Percentiles rank a stretch among this genome's conserved stretches.
phyloP scores from a whole-genome alignment of 2,329 filamentous ascomycete species.

The Ophiocordyceps polyrhachis-furcata region DNA sequence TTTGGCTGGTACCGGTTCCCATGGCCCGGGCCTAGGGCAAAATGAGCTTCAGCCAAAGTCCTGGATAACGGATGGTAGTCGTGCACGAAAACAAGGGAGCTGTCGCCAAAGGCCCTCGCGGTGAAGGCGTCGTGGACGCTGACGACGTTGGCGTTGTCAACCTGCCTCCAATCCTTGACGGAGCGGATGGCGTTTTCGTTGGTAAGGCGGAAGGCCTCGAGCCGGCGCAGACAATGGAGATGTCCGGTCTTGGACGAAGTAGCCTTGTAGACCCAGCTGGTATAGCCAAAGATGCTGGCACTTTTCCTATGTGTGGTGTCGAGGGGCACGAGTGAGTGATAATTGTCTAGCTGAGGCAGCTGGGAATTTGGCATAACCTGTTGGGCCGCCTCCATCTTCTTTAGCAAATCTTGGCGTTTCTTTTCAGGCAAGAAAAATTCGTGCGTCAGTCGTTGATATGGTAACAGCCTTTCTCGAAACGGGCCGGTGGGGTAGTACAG shows the following conservation, averaged over 20 bases:
- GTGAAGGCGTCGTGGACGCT: slow-evolving; percentile 86
- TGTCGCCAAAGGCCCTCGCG: slow-evolving; percentile 80
- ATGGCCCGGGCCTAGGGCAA: slow-evolving; percentile 22
- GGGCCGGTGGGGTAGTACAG: slow-evolving; percentile 77
- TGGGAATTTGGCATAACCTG: slow-evolving; percentile 67
- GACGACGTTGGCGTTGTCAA: slow-evolving; percentile 67
- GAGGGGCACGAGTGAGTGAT: slow-evolving; percentile 79
- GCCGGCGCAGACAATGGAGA: slow-evolving; percentile 67
- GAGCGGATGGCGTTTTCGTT: slow-evolving; percentile 77
- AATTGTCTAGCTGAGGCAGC: slow-evolving; percentile 66
- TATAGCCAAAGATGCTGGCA: slow-evolving; percentile 63
- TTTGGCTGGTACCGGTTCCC: slow-evolving; percentile 26
- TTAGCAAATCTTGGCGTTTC: slow-evolving; percentile 72
- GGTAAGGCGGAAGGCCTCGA: slow-evolving; percentile 77
- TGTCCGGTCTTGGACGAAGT: slow-evolving; percentile 75
- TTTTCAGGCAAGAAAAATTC: slow-evolving; percentile 87
- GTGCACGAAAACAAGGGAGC: slow-evolving; percentile 82
- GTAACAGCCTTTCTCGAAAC: slow-evolving; percentile 61
- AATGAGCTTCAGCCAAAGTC: slow-evolving; percentile 71
- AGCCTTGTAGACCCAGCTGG: slow-evolving; percentile 92
- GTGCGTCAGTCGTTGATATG: slow-evolving; percentile 72
- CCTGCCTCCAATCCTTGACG: slow-evolving; percentile 75
- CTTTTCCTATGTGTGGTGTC: slow-evolving; percentile 69
- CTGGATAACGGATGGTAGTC: slow-evolving; percentile 86
- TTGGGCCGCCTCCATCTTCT: slow-evolving; percentile 67